Evolutionary conservation across 73 alveolate genomes (phyloP).

Genomic region (Paramecium tetraurelia): DNA sequence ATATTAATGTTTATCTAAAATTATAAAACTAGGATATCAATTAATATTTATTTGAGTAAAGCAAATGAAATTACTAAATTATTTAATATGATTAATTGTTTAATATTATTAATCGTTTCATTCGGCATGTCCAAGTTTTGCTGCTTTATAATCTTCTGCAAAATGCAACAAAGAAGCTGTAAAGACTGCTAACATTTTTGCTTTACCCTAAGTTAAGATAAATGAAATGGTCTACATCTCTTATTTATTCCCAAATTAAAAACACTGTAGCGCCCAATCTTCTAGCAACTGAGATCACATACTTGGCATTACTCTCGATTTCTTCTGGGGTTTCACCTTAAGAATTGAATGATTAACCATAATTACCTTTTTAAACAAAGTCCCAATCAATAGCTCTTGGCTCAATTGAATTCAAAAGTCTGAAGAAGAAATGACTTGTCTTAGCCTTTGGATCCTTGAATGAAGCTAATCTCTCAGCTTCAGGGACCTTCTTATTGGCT

Average conservation of each 20-base stretch:
- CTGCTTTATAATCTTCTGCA: conserved; percentile 54
- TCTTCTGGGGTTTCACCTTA: conserved; percentile 87
- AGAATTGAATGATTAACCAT: not conserved
- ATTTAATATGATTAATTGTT: not conserved
- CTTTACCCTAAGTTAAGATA: not conserved
- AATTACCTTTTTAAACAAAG: conserved; percentile 68
- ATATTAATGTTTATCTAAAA: not conserved
- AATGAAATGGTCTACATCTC: conserved; percentile 71
- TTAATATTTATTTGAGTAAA: not conserved
- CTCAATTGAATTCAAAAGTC: conserved; percentile 84
- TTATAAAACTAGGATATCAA: not conserved
- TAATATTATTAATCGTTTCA: not conserved
- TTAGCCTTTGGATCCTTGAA: conserved; percentile 76
- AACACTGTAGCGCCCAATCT: conserved; percentile 94
- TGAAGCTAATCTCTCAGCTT: conserved; percentile 61
- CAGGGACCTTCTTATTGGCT: conserved; percentile 77
- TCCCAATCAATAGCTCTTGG: conserved; percentile 94
- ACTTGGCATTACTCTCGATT: conserved; percentile 87
- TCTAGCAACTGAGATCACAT: conserved; percentile 94
- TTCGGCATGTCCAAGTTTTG: not conserved
- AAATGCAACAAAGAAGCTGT: conserved; percentile 55
- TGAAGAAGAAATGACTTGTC: conserved; percentile 79
- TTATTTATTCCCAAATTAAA: conserved; percentile 95
- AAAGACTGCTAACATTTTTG: conserved; percentile 48
- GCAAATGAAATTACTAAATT: not conserved